Conservation (phyloP, 73 alveolate species). For the Tetrahymena thermophila region DNA sequence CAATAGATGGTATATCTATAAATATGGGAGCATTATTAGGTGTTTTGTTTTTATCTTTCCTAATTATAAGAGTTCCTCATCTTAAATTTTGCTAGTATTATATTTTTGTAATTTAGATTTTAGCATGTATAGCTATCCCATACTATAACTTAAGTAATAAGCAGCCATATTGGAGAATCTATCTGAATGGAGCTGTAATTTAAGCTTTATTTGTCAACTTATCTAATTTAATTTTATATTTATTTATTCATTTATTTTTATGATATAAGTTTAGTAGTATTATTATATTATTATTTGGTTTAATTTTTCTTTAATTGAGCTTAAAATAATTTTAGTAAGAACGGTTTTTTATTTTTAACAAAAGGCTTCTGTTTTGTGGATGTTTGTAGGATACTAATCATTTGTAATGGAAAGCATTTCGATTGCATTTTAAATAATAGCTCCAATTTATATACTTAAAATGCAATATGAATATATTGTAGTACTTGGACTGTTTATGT, state of each 20-base stretch:
- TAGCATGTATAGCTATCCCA: background rate
- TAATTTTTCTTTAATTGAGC: background rate
- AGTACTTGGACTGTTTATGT: background rate
- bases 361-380: background rate
- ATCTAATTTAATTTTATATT: background rate
- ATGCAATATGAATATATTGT: background rate
- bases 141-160: background rate
- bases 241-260: too few relatives aligned
- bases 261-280: too few relatives aligned
- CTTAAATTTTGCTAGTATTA: background rate
- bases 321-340: background rate
- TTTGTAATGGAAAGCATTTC: background rate
- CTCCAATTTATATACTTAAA: background rate
- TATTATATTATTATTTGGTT: background rate
- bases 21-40: background rate
- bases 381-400: background rate
- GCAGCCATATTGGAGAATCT: background rate
- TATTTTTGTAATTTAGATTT: background rate
- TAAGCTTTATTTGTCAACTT: background rate
- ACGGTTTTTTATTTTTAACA: background rate
- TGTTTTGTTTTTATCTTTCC: background rate
- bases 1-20: background rate
- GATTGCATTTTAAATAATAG: background rate
- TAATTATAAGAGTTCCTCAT: background rate
- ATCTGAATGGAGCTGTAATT: background rate